A percentile compares a stretch with the other conserved stretches of the same genome.
phyloP scores from a whole-genome alignment of 768 basidiomycete genomes.

The Naganishia friedmannii region DNA sequence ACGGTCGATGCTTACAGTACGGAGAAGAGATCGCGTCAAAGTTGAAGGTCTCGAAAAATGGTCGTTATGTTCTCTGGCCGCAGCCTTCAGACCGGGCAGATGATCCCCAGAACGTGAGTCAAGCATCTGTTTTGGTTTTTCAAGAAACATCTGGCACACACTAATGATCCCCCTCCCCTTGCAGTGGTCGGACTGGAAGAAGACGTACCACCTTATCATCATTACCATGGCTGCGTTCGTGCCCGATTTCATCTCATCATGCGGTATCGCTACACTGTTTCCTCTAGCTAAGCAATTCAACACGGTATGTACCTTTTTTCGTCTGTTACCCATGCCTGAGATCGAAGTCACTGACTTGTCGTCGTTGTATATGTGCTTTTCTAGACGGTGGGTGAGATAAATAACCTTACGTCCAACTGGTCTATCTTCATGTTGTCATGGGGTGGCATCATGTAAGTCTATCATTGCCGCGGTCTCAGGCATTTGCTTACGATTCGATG shows the following conservation, averaged over 20 bases:
- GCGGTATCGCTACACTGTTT: constrained; percentile 66
- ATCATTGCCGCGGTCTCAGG: constrained; percentile 52
- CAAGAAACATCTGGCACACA: no score
- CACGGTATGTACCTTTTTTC: constrained; percentile 1
- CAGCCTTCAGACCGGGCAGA: constrained; percentile 64
- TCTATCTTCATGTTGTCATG: constrained; percentile 55
- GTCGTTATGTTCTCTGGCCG: constrained; percentile 66
- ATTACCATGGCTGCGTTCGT: constrained; percentile 65
- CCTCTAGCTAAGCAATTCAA: constrained; percentile 57
- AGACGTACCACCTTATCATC: constrained; percentile 61
- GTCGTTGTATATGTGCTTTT: no score
- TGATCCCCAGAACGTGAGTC: constrained; percentile 66
- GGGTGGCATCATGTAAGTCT: constrained; percentile 57
- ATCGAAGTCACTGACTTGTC: not conserved
- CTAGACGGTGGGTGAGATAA: constrained; percentile 59
- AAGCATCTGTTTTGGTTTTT: not conserved
- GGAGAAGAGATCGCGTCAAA: constrained; percentile 60
- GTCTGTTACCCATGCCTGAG: not conserved
- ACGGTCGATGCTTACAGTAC: constrained; percentile 45
- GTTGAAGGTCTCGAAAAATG: constrained; percentile 62
- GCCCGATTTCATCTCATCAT: constrained; percentile 67
- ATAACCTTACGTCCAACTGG: constrained; percentile 62
- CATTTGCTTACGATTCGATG: not conserved
- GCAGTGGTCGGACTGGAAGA: constrained; percentile 60
- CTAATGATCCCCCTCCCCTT: no score